A percentile compares a stretch with the other conserved stretches of the same genome.
Evolutionary conservation across 345 rosid species (phyloP).

Genomic region (Melaleuca quinquenervia): DNA sequence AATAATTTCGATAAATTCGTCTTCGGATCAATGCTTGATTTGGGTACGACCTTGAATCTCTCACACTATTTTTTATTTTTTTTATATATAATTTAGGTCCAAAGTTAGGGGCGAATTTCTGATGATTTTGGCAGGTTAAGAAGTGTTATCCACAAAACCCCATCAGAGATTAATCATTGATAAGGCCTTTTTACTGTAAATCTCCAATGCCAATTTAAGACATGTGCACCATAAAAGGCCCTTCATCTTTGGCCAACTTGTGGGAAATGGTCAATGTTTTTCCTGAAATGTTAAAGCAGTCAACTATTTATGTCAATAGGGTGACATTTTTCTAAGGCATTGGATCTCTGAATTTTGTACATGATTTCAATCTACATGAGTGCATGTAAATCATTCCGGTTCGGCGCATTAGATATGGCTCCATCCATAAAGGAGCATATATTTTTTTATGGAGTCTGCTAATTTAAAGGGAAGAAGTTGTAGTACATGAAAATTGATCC

Average conservation of each 20-base stretch:
- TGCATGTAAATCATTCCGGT: too few species aligned
- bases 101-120: background rate
- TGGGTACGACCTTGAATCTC: background rate
- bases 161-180: background rate
- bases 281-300: too few species aligned
- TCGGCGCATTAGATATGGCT: too few species aligned
- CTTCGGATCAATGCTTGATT: background rate
- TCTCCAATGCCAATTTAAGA: background rate
- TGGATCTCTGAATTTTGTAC: too few species aligned
- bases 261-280: too few species aligned
- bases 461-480: too few species aligned
- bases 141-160: background rate
- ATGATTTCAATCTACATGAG: too few species aligned
- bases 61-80: background rate
- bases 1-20: background rate
- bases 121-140: background rate
- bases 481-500: too few species aligned
- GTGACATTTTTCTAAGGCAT: too few species aligned
- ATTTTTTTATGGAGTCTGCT: too few species aligned
- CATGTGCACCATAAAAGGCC: background rate
- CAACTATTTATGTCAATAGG: too few species aligned
- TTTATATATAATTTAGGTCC: background rate
- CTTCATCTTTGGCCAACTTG: background rate
- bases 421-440: too few species aligned
- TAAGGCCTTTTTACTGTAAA: background rate